phyloP scores from a whole-genome alignment of 345 rosid species.

The Boechera stricta region DNA sequence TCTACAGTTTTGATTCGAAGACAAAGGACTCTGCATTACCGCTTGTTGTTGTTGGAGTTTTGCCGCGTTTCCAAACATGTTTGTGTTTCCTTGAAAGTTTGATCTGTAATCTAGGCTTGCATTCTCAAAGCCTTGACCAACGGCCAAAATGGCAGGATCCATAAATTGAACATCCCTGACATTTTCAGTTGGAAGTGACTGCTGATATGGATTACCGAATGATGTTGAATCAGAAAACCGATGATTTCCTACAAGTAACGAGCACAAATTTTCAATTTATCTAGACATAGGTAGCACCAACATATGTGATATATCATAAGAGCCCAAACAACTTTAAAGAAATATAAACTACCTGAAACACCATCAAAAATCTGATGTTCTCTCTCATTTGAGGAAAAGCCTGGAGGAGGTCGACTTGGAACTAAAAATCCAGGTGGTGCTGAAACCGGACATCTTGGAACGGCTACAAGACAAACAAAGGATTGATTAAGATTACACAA shows the following conservation, averaged over 20 bases:
- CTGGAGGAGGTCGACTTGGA: constrained; percentile 84
- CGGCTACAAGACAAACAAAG: constrained; percentile 44
- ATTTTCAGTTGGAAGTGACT: constrained; percentile 51
- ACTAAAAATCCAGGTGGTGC: constrained; percentile 94
- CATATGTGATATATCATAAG: constrained; percentile 4
- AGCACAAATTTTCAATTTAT: not conserved
- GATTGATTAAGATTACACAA: not conserved
- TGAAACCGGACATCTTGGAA: constrained; percentile 67
- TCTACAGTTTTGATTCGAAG: constrained; percentile 62
- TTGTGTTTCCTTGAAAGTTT: constrained; percentile 54
- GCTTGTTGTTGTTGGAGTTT: constrained; percentile 57
- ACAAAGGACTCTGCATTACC: constrained; percentile 68
- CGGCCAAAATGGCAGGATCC: constrained; percentile 97
- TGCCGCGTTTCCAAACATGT: constrained; percentile 63
- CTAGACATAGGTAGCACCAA: not conserved
- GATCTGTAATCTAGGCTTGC: constrained; percentile 64
- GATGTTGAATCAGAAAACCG: constrained; percentile 56
- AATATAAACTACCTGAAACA: constrained; percentile 56
- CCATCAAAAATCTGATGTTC: constrained; percentile 57
- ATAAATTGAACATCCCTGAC: constrained; percentile 70
- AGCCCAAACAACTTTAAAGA: constrained; percentile 15
- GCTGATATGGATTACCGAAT: constrained; percentile 59
- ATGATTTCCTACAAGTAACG: constrained; percentile 53
- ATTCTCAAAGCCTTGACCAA: constrained; percentile 71
- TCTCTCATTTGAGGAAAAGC: constrained; percentile 77